Base-by-base conservation (phyloP, 805 yeast species). In the Cephaloascus fragrans region DNA sequence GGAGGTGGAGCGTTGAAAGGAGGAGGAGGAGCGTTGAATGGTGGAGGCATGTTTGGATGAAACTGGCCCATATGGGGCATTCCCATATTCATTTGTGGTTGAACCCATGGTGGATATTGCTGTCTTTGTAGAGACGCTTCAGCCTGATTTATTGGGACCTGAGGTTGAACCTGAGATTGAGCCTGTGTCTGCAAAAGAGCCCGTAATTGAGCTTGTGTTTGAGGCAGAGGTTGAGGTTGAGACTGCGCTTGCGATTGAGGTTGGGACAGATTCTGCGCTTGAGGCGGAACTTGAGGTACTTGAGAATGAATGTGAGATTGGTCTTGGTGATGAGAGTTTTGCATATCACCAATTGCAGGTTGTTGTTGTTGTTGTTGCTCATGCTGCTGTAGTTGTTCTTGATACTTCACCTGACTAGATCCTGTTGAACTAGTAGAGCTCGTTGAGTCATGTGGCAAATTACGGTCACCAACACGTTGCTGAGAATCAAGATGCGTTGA, bases 171-270 rank as follows among this genome's bases (percentile, higher is more conserved):
- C 2, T 34, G 35, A 18, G 34, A 34, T 4, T 33, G 23, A 20
- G 36, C 26, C 16, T 19, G 19, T 29, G 4, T 19, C 23, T 33
- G 31, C 28, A 16, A n/a, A 3, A 36, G 17, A 18, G 12, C 17
- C 26, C 31, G 18, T 36, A 34, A 39, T 15, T 34, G 39, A 3
- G 32, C 39, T 32, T 32, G 33, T 16, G 26, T 36, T 19, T 32
- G 38, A 14, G 26, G 40, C 18, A 17, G 43, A 8, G 35, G 45
- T 18, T 40, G 48, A 8, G 43, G 46, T 34, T 42, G 53, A 28
- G 41, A 46, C 26, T 44, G 47, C n/a, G 26, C 41, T 16, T 39
- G 47, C 3, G 17, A 38, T n/a, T 36, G 26, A n/a, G 38, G 23
- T 18, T 20, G 39, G 17, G 16, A 15, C 19, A 19, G 35, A 2